A percentile compares a stretch with the other conserved stretches of the same genome.
Evolutionary conservation across 73 alveolate genomes (phyloP).

Genomic region (Stentor coeruleus): DNA sequence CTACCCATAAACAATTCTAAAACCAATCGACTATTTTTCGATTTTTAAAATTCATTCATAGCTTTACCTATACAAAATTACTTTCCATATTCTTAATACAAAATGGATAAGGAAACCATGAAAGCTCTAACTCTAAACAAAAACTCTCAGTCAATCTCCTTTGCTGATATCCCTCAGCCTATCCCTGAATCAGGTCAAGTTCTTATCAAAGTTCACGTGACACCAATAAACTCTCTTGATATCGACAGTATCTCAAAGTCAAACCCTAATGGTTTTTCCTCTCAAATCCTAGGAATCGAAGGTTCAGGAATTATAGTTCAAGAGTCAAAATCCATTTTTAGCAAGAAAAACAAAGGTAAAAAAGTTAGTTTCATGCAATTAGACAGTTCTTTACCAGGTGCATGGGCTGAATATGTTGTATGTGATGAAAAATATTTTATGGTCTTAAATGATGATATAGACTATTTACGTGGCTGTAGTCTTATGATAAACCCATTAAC

Average conservation of each 20-base stretch:
- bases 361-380: conserved; percentile 21
- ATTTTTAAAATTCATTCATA: too few relatives aligned
- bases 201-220: conserved; percentile 12
- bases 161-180: background rate
- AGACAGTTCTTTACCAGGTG: conserved; percentile 13
- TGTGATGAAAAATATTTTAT: background rate
- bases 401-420: conserved; percentile 6
- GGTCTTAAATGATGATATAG: background rate
- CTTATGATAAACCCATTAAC: conserved; percentile 7
- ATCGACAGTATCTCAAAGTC: background rate
- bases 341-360: background rate
- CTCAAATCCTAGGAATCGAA: conserved; percentile 9
- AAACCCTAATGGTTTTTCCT: too few relatives aligned
- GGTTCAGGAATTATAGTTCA: conserved; percentile 3
- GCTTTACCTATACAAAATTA: too few relatives aligned
- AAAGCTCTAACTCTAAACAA: background rate
- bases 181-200: background rate
- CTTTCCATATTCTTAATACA: too few relatives aligned
- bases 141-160: background rate
- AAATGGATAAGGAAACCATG: background rate
- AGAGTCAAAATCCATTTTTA: background rate
- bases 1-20: too few relatives aligned
- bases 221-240: background rate
- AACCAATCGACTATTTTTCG: too few relatives aligned
- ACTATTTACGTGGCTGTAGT: background rate